Percentiles rank a stretch among this genome's conserved stretches.
Conservation (phyloP, 2,329 filamentous ascomycete species). For the Emericellopsis atlantica region DNA sequence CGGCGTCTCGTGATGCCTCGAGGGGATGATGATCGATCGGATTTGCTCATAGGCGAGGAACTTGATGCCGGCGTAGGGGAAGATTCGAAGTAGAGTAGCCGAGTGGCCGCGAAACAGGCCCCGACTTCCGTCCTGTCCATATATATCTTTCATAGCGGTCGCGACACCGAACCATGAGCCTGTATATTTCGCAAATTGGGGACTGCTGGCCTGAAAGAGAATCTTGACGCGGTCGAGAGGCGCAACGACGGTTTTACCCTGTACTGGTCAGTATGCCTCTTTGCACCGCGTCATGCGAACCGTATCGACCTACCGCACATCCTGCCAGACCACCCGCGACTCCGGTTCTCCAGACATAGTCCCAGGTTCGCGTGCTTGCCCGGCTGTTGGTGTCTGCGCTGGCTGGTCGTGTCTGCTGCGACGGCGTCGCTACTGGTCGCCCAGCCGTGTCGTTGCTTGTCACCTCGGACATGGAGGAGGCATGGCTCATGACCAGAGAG, state of each 20-base stretch:
- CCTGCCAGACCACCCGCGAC: slow-evolving; percentile 83
- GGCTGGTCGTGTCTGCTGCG: slow-evolving; percentile 9
- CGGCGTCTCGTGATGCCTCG: slow-evolving; percentile 64
- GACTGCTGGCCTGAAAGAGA: slow-evolving; percentile 90
- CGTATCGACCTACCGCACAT: slow-evolving; percentile 58
- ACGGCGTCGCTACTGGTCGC: slow-evolving; percentile 11
- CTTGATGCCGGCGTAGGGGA: slow-evolving; percentile 95
- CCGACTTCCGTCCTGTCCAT: slow-evolving; percentile 54
- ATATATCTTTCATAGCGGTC: slow-evolving; percentile 76
- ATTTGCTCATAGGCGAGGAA: slow-evolving; percentile 98
- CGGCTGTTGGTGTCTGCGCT: slow-evolving; percentile 29
- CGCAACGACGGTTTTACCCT: slow-evolving; percentile 93
- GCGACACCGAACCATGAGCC: slow-evolving; percentile 77
- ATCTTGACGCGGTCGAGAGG: slow-evolving; percentile 98
- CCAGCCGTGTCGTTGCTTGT: slow-evolving; percentile 11
- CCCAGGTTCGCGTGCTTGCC: slow-evolving; percentile 51
- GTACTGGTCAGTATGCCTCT: neutral
- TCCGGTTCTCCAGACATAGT: slow-evolving; percentile 75
- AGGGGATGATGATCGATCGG: slow-evolving; percentile 62
- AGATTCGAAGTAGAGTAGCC: slow-evolving; percentile 85
- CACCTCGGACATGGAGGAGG: slow-evolving; percentile 32
- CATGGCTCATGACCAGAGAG: slow-evolving; percentile 37
- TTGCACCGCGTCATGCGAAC: neutral
- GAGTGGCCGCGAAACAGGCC: slow-evolving; percentile 92
- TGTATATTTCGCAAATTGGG: slow-evolving; percentile 85